These are phyloP conservation scores for Sporothrix mexicana DNA, from an alignment of 2,329 filamentous ascomycete species.

Conservation along the genomic window DNA sequence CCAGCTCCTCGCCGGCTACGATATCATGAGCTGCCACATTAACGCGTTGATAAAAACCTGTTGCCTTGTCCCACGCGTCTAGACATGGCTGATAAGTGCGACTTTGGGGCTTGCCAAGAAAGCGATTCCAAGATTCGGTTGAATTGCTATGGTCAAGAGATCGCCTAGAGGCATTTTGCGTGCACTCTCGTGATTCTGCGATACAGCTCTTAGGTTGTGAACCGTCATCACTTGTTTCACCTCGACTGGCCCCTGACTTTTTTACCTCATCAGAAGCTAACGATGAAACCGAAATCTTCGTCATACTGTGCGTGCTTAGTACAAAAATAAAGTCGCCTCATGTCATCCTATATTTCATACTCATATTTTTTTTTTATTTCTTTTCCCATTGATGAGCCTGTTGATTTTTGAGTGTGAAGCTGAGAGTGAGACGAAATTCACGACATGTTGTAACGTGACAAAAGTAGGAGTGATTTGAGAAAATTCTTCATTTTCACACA, in stretches of 20 bases:
- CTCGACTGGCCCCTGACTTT: background rate
- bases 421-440: background rate
- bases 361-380: background rate
- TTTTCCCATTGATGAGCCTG: background rate
- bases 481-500: too few species aligned
- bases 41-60: slow-evolving; percentile 36
- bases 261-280: background rate
- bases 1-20: slow-evolving; percentile 46
- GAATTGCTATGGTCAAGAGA: too few species aligned
- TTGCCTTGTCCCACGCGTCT: slow-evolving; percentile 25
- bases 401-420: background rate
- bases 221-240: background rate
- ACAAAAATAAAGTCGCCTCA: background rate
- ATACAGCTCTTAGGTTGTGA: too few species aligned
- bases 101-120: slow-evolving; percentile 37
- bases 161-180: background rate
- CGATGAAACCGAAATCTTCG: background rate
- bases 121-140: too few species aligned
- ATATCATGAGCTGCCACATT: slow-evolving; percentile 46
- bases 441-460: too few species aligned
- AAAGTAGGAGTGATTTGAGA: too few species aligned
- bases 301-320: background rate
- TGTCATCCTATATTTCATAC: background rate
- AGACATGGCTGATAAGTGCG: slow-evolving; percentile 50
- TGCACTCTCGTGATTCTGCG: too few species aligned